Conservation (phyloP, 257 asterid genomes). For the Rauvolfia tetraphylla region DNA sequence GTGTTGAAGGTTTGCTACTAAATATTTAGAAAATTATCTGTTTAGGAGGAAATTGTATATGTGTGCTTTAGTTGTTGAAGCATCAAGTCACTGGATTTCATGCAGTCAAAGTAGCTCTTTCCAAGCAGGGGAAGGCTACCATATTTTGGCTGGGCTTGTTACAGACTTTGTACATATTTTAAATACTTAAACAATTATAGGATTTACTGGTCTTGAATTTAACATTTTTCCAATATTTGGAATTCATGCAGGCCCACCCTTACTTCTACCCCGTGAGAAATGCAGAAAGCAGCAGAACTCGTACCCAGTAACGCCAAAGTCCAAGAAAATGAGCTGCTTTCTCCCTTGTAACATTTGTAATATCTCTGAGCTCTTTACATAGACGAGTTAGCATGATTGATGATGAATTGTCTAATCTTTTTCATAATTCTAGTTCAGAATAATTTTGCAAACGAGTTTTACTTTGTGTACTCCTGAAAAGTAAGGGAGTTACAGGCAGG, state of each 20-base stretch:
- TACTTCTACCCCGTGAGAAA: conserved; percentile 75
- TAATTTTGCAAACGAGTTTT: neutral
- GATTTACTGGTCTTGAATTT: neutral
- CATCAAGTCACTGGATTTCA: neutral
- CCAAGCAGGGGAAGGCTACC: neutral
- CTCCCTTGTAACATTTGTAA: conserved; percentile 3
- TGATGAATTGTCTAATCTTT: conserved; percentile 4
- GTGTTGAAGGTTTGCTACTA: neutral
- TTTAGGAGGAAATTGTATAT: neutral
- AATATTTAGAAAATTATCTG: neutral
- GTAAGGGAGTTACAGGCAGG: neutral
- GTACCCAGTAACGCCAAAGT: conserved; percentile 61
- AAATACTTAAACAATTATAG: neutral
- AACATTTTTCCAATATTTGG: neutral
- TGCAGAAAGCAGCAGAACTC: conserved; percentile 76
- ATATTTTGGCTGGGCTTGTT: neutral
- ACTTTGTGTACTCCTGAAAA: neutral
- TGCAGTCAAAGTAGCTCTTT: neutral
- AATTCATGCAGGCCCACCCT: conserved; percentile 74
- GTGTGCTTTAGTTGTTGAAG: neutral
- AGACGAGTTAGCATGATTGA: conserved; percentile 8
- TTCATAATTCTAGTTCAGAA: too few relatives aligned
- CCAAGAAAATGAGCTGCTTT: neutral
- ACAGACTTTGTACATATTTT: neutral
- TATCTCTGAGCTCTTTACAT: conserved; percentile 1